Percentiles rank a stretch among this genome's conserved stretches.
Evolutionary conservation across 140 eudicot genomes (phyloP).

Genomic region (Bidens hawaiensis): DNA sequence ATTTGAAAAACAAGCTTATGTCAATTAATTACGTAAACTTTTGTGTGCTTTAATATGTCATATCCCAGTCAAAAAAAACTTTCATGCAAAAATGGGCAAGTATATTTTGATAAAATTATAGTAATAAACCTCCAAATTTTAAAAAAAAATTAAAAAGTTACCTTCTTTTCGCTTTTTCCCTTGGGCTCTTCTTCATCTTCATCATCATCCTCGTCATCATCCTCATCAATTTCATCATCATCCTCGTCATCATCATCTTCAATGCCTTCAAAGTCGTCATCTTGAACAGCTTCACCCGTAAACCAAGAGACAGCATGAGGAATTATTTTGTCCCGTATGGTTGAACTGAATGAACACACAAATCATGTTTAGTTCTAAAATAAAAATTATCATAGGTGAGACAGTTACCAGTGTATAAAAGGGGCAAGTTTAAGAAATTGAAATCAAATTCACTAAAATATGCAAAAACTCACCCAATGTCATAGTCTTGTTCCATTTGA

Average conservation of each 20-base stretch:
- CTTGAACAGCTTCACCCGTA: conserved; percentile 82
- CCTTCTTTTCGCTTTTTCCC: conserved; percentile 39
- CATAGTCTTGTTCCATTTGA: conserved; percentile 84
- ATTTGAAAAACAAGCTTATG: neutral
- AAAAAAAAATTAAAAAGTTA: neutral
- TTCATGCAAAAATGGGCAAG: neutral
- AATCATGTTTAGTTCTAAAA: neutral
- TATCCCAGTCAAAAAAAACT: neutral
- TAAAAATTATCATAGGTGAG: neutral
- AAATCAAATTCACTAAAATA: no score
- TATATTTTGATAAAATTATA: neutral
- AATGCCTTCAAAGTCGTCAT: conserved; percentile 56
- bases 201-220: conserved; percentile 49
- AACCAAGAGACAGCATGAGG: conserved; percentile 98
- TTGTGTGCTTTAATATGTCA: neutral
- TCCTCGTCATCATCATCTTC: conserved; percentile 55
- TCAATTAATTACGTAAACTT: no score
- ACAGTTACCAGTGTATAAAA: neutral
- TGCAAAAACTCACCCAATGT: conserved; percentile 76
- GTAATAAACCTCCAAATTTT: neutral
- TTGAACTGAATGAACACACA: conserved; percentile 42
- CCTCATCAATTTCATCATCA: conserved; percentile 40
- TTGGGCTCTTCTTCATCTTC: conserved; percentile 50
- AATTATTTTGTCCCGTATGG: conserved; percentile 81
- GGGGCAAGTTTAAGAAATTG: neutral